Evolutionary conservation across 805 yeast genomes (phyloP).

Genomic region (Lachancea kluyveri): DNA sequence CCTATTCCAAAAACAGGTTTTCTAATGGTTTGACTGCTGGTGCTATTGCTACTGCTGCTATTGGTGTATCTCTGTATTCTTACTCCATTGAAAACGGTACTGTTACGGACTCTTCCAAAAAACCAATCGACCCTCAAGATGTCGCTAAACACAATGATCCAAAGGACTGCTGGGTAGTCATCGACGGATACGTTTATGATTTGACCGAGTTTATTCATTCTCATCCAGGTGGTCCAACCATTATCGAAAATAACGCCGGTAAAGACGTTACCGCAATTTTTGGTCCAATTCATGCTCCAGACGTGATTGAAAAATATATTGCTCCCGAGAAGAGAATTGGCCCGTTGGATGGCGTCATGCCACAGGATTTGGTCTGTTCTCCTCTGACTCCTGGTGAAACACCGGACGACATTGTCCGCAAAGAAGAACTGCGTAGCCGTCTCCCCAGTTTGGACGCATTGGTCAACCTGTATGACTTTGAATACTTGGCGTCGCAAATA

Average conservation of each 20-base stretch:
- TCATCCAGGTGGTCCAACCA: conserved; percentile 80
- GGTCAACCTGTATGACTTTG: conserved; percentile 80
- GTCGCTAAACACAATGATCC: conserved; percentile 64
- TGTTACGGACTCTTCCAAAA: conserved; percentile 11
- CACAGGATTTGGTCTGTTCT: conserved; percentile 22
- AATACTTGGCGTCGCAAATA: conserved; percentile 73
- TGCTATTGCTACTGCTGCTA: conserved; percentile 5
- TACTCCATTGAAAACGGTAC: conserved; percentile 12
- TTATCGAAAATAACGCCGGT: conserved; percentile 76
- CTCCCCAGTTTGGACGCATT: conserved; percentile 69
- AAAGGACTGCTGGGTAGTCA: conserved; percentile 77
- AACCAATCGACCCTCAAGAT: conserved; percentile 37
- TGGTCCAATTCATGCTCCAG: conserved; percentile 89
- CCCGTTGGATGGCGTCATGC: conserved; percentile 34
- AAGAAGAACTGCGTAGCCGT: conserved; percentile 30
- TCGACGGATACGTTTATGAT: conserved; percentile 75
- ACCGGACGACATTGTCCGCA: conserved; percentile 23
- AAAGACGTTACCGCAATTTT: conserved; percentile 78
- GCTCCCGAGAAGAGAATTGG: conserved; percentile 60
- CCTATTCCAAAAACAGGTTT: too few relatives aligned
- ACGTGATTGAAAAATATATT: conserved; percentile 61
- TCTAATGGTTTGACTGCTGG: too few relatives aligned
- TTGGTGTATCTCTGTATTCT: neutral
- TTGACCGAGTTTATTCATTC: conserved; percentile 63
- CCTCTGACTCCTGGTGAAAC: conserved; percentile 32